A percentile compares a stretch with the other conserved stretches of the same genome.
phyloP scores from a whole-genome alignment of 140 eudicot genomes.

The Senecio squalidus region DNA sequence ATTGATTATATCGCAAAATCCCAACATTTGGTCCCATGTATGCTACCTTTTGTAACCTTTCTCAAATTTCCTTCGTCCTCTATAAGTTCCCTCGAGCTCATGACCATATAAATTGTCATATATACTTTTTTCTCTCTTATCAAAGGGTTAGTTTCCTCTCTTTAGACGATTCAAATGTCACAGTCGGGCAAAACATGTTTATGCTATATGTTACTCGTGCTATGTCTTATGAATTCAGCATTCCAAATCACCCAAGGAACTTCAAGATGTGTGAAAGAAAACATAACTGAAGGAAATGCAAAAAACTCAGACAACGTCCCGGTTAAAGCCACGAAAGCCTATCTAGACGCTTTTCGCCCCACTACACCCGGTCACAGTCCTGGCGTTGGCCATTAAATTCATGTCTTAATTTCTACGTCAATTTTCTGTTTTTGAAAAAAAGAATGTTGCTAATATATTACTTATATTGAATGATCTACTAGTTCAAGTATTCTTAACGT shows the following conservation, averaged over 20 bases:
- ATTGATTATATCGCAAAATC: not conserved
- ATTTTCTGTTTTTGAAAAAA: not conserved
- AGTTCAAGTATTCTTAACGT: too few relatives aligned
- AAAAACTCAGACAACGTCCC: slow-evolving; percentile 4
- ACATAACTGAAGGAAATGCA: not conserved
- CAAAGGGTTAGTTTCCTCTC: not conserved
- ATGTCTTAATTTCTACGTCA: not conserved
- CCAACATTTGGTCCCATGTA: slow-evolving; percentile 10
- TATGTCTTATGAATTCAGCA: slow-evolving; percentile 15
- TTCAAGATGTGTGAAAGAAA: slow-evolving; percentile 4
- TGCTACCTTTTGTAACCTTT: not conserved
- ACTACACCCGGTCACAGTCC: slow-evolving; percentile 52
- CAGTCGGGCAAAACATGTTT: slow-evolving; percentile 3
- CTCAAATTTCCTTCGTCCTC: not conserved
- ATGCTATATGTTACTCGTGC: slow-evolving; percentile 20
- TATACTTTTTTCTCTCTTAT: slow-evolving; percentile 4
- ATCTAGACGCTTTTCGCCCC: slow-evolving; percentile 35
- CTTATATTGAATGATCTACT: too few relatives aligned
- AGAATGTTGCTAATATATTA: not conserved
- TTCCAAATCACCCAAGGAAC: slow-evolving; percentile 2
- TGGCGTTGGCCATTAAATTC: slow-evolving; percentile 37
- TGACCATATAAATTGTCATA: not conserved
- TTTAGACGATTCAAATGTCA: not conserved
- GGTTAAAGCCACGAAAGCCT: slow-evolving; percentile 1
- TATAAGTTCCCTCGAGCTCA: slow-evolving; percentile 15